Evolutionary conservation across 2,329 filamentous ascomycete genomes (phyloP).

Genomic region (Dothistroma septosporum): DNA sequence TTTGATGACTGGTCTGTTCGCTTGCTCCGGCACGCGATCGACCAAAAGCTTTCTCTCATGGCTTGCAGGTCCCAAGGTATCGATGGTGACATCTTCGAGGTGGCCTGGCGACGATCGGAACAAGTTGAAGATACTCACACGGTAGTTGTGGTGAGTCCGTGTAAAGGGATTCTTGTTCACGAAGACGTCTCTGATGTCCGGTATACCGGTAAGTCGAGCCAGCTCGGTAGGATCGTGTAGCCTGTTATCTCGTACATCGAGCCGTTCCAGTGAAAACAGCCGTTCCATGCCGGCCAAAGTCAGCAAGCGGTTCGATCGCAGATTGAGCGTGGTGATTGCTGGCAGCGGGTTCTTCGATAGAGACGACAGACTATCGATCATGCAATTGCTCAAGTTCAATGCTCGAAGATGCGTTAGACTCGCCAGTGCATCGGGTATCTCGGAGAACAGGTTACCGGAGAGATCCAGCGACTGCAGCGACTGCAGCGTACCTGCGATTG

Average conservation of each 20-base stretch:
- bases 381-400: conserved; percentile 90
- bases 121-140: conserved; percentile 89
- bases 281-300: conserved; percentile 89
- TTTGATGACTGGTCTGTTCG: conserved; percentile 73
- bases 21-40: conserved; percentile 72
- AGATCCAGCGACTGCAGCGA: conserved; percentile 91
- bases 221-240: conserved; percentile 88
- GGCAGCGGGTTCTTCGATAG: conserved; percentile 80
- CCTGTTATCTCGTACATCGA: conserved; percentile 87
- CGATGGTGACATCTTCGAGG: conserved; percentile 84
- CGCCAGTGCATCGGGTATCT: conserved; percentile 87
- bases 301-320: conserved; percentile 79
- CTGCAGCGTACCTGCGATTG: conserved; percentile 80
- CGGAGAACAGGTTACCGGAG: conserved; percentile 87
- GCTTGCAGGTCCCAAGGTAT: conserved; percentile 77
- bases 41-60: conserved; percentile 79
- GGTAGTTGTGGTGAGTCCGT: conserved; percentile 78
- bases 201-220: conserved; percentile 82
- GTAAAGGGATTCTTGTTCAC: conserved; percentile 89
- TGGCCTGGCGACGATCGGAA: conserved; percentile 89
- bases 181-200: conserved; percentile 88
- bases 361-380: conserved; percentile 92
- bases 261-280: conserved; percentile 77
- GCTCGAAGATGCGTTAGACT: conserved; percentile 83
- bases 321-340: conserved; percentile 87